A percentile compares a stretch with the other conserved stretches of the same genome.
phyloP scores from a whole-genome alignment of 1,284 basidiomycete genomes.

The Schizophyllum commune region DNA sequence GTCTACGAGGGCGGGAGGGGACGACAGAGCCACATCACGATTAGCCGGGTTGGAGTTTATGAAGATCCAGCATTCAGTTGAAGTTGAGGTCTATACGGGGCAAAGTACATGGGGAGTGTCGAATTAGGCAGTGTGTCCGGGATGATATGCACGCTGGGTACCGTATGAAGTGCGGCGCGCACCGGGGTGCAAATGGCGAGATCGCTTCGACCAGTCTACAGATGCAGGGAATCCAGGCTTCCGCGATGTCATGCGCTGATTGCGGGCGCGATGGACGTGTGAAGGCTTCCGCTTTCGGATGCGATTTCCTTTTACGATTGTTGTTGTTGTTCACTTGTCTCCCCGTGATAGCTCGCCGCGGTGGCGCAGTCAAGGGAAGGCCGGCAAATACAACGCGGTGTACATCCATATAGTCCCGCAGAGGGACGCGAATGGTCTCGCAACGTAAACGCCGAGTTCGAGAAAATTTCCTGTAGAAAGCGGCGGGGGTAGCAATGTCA shows the following conservation, averaged over 20 bases:
- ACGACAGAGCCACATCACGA: background rate
- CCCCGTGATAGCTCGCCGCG: background rate
- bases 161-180: background rate
- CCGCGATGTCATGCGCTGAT: background rate
- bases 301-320: background rate
- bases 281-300: background rate
- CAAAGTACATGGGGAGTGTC: background rate
- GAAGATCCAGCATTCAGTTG: background rate
- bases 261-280: background rate
- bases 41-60: background rate
- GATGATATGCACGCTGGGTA: background rate
- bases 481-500: background rate
- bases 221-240: background rate
- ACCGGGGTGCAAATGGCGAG: background rate
- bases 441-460: background rate
- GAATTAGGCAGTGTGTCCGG: background rate
- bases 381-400: background rate
- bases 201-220: background rate
- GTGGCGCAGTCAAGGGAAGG: background rate
- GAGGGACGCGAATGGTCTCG: background rate
- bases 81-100: background rate
- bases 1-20: background rate
- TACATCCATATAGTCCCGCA: background rate
- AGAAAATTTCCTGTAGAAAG: background rate
- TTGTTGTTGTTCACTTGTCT: background rate